Base-by-base conservation (phyloP, 164 flowering plant genomes). In the Cinnamomum chago region DNA sequence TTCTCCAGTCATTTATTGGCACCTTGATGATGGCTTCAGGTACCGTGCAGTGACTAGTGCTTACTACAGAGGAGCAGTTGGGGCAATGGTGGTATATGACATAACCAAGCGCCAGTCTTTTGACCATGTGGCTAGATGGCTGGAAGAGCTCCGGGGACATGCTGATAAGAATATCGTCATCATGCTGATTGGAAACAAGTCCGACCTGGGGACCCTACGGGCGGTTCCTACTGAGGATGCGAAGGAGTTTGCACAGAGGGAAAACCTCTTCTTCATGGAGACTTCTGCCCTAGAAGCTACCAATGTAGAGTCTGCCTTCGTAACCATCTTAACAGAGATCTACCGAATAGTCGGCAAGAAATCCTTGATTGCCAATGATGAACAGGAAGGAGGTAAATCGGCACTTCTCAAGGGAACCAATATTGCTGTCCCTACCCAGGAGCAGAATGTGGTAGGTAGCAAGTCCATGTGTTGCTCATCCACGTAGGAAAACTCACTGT, bases 31-130 rank as follows among this genome's bases (percentile, higher is more conserved):
- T 40, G 33, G 7, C 9, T 15, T 14, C 79, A 90, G 94, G 87
- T 90, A 90, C 73, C 80, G 94, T 23, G 94, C 94, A 23, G 94
- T 90, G 68, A 90, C 94, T 23, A 90, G 94, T 73, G 94, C 94
- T 70, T 90, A 90, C 71, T 90, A 90, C 81, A 73, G 94, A 12
- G 94, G 94, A 24, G 94, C 94, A 65, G 90, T 88, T 3, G 94
- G 94, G 28, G 94, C 92, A 62, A 88, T 90, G 94, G 72, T 90
- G 68, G 92, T 90, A 2, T 90, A 87, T 76, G 94, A 90, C 85
- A 83, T 90, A 85, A 84, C 92, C 14, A 90, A 90, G 79, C 89
- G 92, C 1, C 94, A 88, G 64, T 86, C 94, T 18, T 90, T 90
- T 40, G 91, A 90, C 62, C 90, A 90, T 80, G 88, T 90, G 80